Base-by-base conservation (phyloP, 768 basidiomycete genomes). In the Filobasidium floriforme region DNA sequence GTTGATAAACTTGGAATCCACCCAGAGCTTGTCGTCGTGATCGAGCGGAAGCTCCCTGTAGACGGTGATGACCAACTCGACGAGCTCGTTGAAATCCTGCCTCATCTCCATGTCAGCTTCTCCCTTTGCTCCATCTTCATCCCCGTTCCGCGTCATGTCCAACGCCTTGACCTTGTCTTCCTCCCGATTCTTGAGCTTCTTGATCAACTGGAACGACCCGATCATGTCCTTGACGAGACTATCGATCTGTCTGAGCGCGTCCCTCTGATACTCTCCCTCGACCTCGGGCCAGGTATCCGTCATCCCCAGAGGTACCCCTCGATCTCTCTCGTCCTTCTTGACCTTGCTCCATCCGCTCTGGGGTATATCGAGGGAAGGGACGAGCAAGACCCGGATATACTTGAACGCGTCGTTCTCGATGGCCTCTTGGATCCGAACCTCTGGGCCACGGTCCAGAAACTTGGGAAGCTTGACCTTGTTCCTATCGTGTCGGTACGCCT, bases 21-120 rank as follows among this genome's bases (percentile, higher is more conserved):
- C 41, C 67, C 67, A 68, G 0, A 68, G 41, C n/a, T 49, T 63
- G 22, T 61, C 62, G 60, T 68, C 67, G 52, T 63, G 63, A 59
- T 68, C 67, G 43, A 61, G 41, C 6, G 59, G 62, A 7, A 63
- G 54, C 59, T 62, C 54, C 5, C 57, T 29, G 29, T 68, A 68
- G 5, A 68, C 51, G 1, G 62, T 60, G 54, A 68, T 65, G 28
- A 68, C 60, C 24, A 68, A 59, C 19, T 63, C 63, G 29, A 62
- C 63, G 32, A 68, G 41, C 14, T 49, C 60, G 29, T 26, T 52
- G 43, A 68, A 68, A 41, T 68, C 63, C 18, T 64, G 59, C 24
- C 63, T 54, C 7, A n/a, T 28, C 43, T 46, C 55, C 2, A 32
- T 24, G 7, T 49, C 54, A 15, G 40, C 15, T 26, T 43, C 29